Percentiles rank a stretch among this genome's conserved stretches.
phyloP scores from a whole-genome alignment of 2,329 filamentous ascomycete species.

The Pseudocercospora musae region DNA sequence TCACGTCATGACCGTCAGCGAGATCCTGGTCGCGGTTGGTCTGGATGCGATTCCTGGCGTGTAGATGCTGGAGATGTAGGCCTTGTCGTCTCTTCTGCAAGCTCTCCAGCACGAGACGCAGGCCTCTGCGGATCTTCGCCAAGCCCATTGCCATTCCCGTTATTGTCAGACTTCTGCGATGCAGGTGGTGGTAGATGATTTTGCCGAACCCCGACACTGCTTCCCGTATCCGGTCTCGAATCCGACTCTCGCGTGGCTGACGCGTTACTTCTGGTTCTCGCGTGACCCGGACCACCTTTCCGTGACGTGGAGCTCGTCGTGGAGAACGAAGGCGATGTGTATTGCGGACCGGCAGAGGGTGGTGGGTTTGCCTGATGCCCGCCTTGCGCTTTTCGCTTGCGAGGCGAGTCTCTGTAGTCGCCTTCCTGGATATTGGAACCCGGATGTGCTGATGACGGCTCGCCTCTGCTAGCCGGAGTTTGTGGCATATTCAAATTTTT shows the following conservation, averaged over 20 bases:
- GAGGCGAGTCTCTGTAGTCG: constrained; percentile 71
- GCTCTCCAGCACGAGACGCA: constrained; percentile 10
- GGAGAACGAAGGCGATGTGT: constrained; percentile 52
- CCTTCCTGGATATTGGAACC: constrained; percentile 47
- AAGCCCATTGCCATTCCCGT: constrained; percentile 4
- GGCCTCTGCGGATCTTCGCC: constrained; percentile 9
- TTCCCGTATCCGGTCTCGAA: constrained; percentile 19
- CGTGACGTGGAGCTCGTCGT: constrained; percentile 52
- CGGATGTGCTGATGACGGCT: constrained; percentile 50
- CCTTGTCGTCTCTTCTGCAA: constrained; percentile 4
- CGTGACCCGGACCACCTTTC: constrained; percentile 61
- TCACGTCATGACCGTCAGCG: constrained; percentile 17
- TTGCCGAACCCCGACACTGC: constrained; percentile 14
- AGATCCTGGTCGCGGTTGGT: constrained; percentile 19
- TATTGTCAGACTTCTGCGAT: constrained; percentile 8
- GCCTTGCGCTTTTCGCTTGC: constrained; percentile 74
- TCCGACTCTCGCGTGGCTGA: constrained; percentile 39
- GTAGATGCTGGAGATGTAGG: constrained; percentile 10
- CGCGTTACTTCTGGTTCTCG: constrained; percentile 63
- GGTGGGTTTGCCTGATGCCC: constrained; percentile 51
- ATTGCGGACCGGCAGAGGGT: constrained; percentile 49
- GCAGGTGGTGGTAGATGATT: constrained; percentile 19
- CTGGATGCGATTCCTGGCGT: constrained; percentile 16
- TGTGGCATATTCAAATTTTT: constrained; percentile 60
- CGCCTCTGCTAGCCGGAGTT: constrained; percentile 65